phyloP scores from a whole-genome alignment of 768 basidiomycete species.

The Leccinellum rugosiceps region DNA sequence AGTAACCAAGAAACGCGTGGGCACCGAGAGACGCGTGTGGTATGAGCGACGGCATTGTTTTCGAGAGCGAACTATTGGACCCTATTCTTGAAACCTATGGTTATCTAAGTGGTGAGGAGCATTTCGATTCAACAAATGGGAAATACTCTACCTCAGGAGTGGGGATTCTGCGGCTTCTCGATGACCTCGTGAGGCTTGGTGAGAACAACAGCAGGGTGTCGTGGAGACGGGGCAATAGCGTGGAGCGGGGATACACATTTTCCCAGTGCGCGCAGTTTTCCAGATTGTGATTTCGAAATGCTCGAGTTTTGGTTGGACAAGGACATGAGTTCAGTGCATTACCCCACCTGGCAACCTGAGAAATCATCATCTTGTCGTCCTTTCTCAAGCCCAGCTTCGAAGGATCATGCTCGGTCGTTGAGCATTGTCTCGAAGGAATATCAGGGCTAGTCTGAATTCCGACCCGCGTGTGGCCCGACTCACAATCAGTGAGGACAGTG shows the following conservation, averaged over 20 bases:
- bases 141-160: neutral
- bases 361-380: constrained; percentile 10
- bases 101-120: neutral
- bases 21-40: neutral
- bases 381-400: constrained; percentile 16
- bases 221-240: neutral
- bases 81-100: constrained; percentile 15
- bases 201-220: constrained; percentile 13
- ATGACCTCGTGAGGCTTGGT: constrained; percentile 8
- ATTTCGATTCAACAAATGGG: neutral
- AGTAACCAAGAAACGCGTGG: neutral
- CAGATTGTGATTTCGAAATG: constrained; percentile 5
- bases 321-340: neutral
- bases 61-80: constrained; percentile 12
- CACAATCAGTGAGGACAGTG: neutral
- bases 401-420: constrained; percentile 2
- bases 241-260: neutral
- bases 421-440: neutral
- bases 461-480: no score
- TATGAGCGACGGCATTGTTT: constrained; percentile 15
- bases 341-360: constrained; percentile 5
- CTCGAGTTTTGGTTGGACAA: neutral
- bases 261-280: neutral
- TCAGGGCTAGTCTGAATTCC: no score
- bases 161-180: constrained; percentile 6